Evolutionary conservation across 1,139 yeast genomes (phyloP).

Genomic region (Debaryomyces coudertii): DNA sequence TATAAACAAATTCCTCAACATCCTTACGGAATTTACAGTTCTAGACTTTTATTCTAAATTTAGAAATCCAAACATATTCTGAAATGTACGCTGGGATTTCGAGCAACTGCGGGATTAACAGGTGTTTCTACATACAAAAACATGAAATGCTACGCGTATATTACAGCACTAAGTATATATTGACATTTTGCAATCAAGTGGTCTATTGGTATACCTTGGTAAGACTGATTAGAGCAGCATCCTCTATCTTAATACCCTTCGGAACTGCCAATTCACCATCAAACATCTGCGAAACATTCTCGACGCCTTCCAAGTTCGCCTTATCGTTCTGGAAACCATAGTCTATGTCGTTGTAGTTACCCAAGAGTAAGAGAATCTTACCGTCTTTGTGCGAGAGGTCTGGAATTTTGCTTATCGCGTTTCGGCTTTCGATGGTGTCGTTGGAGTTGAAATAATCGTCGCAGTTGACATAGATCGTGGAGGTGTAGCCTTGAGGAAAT

Average conservation of each 20-base stretch:
- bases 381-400: constrained; percentile 19
- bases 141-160: not conserved
- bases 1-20: constrained; percentile 8
- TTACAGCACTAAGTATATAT: constrained; percentile 1
- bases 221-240: constrained; percentile 65
- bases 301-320: constrained; percentile 54
- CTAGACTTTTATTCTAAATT: constrained; percentile 8
- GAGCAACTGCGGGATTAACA: not conserved
- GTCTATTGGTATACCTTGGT: constrained; percentile 33
- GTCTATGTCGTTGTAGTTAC: constrained; percentile 63
- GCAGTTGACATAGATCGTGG: constrained; percentile 65
- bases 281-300: constrained; percentile 61
- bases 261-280: constrained; percentile 65
- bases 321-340: constrained; percentile 53
- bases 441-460: constrained; percentile 56
- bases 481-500: constrained; percentile 69
- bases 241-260: constrained; percentile 65
- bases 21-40: constrained; percentile 5
- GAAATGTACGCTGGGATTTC: not conserved
- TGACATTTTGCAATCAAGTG: not conserved
- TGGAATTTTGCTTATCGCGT: constrained; percentile 14
- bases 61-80: constrained; percentile 8
- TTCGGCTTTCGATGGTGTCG: constrained; percentile 5
- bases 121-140: not conserved
- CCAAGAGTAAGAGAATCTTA: constrained; percentile 58